Evolutionary conservation across 2,329 filamentous ascomycete genomes (phyloP), one percentile per base, ranked within the genome.

Genomic region (Capronia americana): DNA sequence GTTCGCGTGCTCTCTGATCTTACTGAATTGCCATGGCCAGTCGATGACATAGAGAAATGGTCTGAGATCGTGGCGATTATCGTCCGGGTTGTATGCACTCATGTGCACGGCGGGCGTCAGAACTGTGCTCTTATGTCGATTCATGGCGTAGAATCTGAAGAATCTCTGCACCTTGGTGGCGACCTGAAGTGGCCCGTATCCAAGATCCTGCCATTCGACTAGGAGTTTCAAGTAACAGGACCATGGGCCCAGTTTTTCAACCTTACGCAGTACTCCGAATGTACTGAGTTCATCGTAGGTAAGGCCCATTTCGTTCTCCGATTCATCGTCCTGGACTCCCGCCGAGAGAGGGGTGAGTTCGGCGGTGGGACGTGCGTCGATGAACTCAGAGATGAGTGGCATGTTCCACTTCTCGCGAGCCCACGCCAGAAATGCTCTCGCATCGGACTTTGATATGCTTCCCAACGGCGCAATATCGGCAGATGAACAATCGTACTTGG

Each of bases 401-500:
- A 93, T 77, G 4, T 84, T 76, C 73, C 90, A 92, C 41, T 83
- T 79, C 20, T 75, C 79, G 60, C 81, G 77, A 2, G 88, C 85
- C 83, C 86, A 92, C n/a, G 79, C 79, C 66, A 92, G 90, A 78
- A 93, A 92, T 10, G 84, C 78, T 75, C 90, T 91, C 1, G 92
- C 79, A 71, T 93, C 90, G 1, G 82, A 86, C 76, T 92, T 92
- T 64, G 81, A 83, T 64, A 88, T 86, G 11, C 77, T 78, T 26
- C 82, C 79, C 58, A 90, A 88, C 3, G 88, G 88, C 71, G 90
- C 87, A 74, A 89, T 82, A 69, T 87, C 85, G 1, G 81, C 85
- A 7, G 80, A 84, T 6, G 78, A 81, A 61, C 80, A 81, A 71
- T 91, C 89, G 73, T 91, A 91, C 77, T 92, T 91, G n/a, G 89